These are phyloP conservation scores for Solioccasus polychromus DNA, from an alignment of 768 basidiomycete species.

Conservation along the genomic window DNA sequence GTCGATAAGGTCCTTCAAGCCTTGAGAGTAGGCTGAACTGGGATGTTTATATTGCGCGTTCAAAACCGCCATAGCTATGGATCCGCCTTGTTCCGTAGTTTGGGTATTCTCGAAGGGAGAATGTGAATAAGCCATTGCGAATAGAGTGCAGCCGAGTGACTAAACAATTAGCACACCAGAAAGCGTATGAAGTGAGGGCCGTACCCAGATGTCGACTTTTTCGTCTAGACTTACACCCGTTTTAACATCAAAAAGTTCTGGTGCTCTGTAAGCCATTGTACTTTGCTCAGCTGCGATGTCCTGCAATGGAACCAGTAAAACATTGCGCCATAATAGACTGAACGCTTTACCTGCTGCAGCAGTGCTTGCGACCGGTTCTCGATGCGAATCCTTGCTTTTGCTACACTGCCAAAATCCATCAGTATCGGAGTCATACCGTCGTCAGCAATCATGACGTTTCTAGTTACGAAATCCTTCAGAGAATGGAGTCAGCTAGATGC, in stretches of 20 bases:
- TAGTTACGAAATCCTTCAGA: conserved; percentile 29
- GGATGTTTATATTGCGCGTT: conserved; percentile 94
- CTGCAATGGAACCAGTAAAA: conserved; percentile 32
- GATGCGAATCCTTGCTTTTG: conserved; percentile 81
- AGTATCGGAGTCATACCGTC: conserved; percentile 81
- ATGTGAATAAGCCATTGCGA: conserved; percentile 90
- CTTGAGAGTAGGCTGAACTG: conserved; percentile 80
- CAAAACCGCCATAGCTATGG: conserved; percentile 96
- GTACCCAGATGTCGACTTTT: conserved; percentile 95
- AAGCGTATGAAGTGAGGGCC: conserved; percentile 18
- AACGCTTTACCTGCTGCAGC: conserved; percentile 69
- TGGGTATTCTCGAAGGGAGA: conserved; percentile 95
- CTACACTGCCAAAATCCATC: conserved; percentile 96
- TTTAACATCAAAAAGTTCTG: conserved; percentile 97
- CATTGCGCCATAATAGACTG: not conserved
- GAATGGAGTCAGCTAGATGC: not conserved
- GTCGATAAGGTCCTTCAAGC: conserved; percentile 78
- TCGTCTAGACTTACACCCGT: conserved; percentile 85
- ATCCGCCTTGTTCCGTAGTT: conserved; percentile 91
- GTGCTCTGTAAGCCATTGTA: conserved; percentile 97
- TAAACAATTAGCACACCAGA: conserved; percentile 31
- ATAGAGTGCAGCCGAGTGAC: conserved; percentile 96
- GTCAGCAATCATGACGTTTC: conserved; percentile 96
- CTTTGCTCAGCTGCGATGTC: conserved; percentile 98
- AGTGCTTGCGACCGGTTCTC: conserved; percentile 85